Evolutionary conservation across 352 stramenopile genomes (phyloP).

Genomic region (Globisporangium mamillatum): DNA sequence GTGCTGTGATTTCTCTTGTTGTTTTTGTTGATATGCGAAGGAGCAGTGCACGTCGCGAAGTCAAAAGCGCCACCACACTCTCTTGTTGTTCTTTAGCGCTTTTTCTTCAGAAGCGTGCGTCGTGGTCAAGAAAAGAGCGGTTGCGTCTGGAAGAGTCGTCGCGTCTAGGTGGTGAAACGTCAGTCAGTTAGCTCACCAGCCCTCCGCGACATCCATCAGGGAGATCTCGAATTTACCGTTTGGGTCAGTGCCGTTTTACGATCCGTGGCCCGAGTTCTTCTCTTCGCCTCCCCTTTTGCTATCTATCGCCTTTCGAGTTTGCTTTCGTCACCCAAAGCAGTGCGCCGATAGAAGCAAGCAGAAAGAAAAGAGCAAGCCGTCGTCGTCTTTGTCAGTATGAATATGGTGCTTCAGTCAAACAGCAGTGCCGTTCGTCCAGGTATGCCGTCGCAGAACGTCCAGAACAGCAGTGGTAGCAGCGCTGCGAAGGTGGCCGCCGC

Average conservation of each 20-base stretch:
- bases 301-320: not conserved
- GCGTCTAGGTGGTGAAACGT: conserved; percentile 9
- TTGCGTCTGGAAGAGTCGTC: not conserved
- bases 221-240: conserved; percentile 7
- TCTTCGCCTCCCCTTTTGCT: not conserved
- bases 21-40: not conserved
- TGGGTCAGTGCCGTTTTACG: not conserved
- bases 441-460: not conserved
- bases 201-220: not conserved
- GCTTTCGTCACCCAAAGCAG: conserved; percentile 6
- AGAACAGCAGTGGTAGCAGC: not conserved
- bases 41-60: not conserved
- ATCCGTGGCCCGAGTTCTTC: not conserved
- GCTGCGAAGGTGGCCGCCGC: not conserved
- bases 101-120: not conserved
- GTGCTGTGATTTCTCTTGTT: not conserved
- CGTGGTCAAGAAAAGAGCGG: not conserved
- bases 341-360: not conserved
- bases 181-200: conserved; percentile 8
- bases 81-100: not conserved
- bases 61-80: too few relatives aligned
- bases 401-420: conserved; percentile 11
- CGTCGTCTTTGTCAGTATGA: conserved; percentile 2
- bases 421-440: conserved; percentile 2
- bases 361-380: not conserved